Base-by-base conservation (phyloP, 352 stramenopile species). In the Phytophthora pluvialis region DNA sequence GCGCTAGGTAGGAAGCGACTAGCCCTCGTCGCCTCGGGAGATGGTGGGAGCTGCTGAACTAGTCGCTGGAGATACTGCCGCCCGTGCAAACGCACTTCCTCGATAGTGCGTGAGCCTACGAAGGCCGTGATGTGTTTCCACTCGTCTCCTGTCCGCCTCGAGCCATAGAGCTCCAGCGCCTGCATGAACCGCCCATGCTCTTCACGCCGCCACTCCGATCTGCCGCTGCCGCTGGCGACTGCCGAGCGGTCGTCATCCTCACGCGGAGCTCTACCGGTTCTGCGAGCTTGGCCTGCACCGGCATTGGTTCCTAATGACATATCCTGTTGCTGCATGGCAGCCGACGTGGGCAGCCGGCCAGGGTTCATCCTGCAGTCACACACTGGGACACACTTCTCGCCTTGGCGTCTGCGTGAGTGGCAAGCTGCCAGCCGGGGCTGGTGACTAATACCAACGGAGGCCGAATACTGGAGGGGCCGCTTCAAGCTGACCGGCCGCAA, bases 111-210 rank as follows among this genome's bases (percentile, higher is more conserved):
- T 26, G 88, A 89, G 32, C 79, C 77, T 9, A 96, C 86, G 47
- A 81, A 94, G 4, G 72, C 75, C 4, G 85, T 66, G 65, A 96
- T 96, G 45, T 85, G 78, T 18, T 60, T 70, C 86, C 88, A 94
- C 47, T 84, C 84, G 60, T 89, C 73, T 18, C 79, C 80, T 10
- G 58, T 89, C 11, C 58, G 55, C 40, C 78, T 64, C 8, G 64
- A 70, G 1, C 86, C 88, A 50, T 84, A 92, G 11, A 77, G 62
- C 61, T 96, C 88, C 7, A 96, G 73, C 12, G 81, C 87, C 54
- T 92, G 81, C 68, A 96, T 86, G 73, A 96, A 95, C 11, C 87
- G 72, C 15, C 64, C 73, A 62, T 96, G 88, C 54, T 96, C 86
- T 15, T 93, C 83, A 48, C 60, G 70, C 6, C 75, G 67, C 86